Evolutionary conservation across 768 basidiomycete genomes (phyloP).

Genomic region (Tephrocybe sp.): DNA sequence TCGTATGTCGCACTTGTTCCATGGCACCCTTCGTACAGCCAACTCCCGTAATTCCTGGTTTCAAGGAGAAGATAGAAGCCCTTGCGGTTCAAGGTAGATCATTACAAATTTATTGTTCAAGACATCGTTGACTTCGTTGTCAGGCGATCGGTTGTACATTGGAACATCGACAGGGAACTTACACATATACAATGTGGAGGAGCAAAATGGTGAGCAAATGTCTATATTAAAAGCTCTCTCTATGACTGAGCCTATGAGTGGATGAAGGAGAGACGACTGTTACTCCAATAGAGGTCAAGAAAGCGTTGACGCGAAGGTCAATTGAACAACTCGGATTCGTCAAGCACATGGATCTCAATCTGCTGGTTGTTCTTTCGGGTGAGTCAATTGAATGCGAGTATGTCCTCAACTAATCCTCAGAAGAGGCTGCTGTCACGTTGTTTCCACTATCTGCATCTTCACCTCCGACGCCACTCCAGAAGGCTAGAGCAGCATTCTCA

Average conservation of each 20-base stretch:
- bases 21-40: slow-evolving; percentile 35
- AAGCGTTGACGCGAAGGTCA: slow-evolving; percentile 58
- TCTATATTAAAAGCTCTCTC: neutral
- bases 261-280: slow-evolving; percentile 33
- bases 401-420: slow-evolving; percentile 2
- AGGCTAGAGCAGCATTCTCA: slow-evolving; percentile 80
- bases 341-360: slow-evolving; percentile 83
- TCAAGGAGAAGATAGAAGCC: slow-evolving; percentile 49
- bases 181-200: slow-evolving; percentile 48
- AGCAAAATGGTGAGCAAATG: slow-evolving; percentile 32
- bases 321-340: slow-evolving; percentile 90
- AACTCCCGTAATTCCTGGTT: slow-evolving; percentile 29
- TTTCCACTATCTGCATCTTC: slow-evolving; percentile 74
- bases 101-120: neutral
- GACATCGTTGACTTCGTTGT: neutral
- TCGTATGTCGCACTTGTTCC: neutral
- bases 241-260: neutral
- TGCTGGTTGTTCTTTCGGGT: slow-evolving; percentile 86
- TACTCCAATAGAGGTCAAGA: slow-evolving; percentile 64
- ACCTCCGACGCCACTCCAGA: slow-evolving; percentile 68
- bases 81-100: slow-evolving; percentile 39
- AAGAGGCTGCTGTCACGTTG: slow-evolving; percentile 74
- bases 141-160: slow-evolving; percentile 62
- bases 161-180: slow-evolving; percentile 60
- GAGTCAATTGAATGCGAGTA: slow-evolving; percentile 15